Evolutionary conservation across 495 filamentous ascomycete genomes (phyloP), one percentile per base, ranked within the genome.

Genomic region (Letharia lupina): DNA sequence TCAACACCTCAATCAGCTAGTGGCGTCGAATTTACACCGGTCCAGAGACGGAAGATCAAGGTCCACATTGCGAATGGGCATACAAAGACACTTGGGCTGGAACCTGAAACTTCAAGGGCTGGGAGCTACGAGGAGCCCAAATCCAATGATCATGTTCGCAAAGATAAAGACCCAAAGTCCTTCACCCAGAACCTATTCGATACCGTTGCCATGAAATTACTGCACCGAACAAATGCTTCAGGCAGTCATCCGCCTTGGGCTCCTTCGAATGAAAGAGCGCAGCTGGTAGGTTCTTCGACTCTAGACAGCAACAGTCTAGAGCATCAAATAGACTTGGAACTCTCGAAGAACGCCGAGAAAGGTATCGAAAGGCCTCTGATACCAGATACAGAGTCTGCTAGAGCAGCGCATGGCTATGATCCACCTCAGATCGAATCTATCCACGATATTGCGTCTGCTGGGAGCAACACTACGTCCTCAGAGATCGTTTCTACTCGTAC

Each of bases 181-280:
- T 93, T 95, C 69, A 88, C 89, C 12, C 91, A 91, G 57, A 89
- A 89, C 65, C 77, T 94, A 4, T 93, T 93, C 70, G 87, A 88
- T 67, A 91, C 91, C n/a, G 79, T 86, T 52, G 83, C 90, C 7
- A 80, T 91, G 68, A 87, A 87, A 64, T 89, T 93, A 85, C 77
- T 93, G 39, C 89, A 61, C 41, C n/a, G 52, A 40, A 31, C 45
- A 44, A 68, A 16, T 7, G n/a, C n/a, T 66, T 28, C 47, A 5
- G 37, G 8, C 6, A 12, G 16, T 41, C 28, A 66, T 31, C n/a
- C 37, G 20, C 54, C 28, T 9, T 65, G 63, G 63, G 42, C 39
- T 16, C 41, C n/a, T 6, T 23, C 35, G 4, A 13, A 48, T 39
- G 56, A 45, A 65, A 58, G 12, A 6, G 7, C 48, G 28, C 23